Conservation (phyloP, 768 basidiomycete genomes). For the Hygrophorus pudorinus region DNA sequence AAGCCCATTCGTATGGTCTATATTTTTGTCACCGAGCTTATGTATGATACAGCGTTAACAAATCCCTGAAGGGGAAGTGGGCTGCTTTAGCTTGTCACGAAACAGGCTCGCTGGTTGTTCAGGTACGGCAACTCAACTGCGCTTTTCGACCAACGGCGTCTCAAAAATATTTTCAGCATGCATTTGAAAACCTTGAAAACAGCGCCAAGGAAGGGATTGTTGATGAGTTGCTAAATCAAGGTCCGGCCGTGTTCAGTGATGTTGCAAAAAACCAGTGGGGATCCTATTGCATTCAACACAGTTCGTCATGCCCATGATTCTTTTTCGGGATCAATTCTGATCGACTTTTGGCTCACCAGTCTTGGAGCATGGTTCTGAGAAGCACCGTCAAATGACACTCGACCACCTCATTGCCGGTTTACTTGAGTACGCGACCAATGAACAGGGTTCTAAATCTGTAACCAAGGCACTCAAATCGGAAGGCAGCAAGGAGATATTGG, state of each 20-base stretch:
- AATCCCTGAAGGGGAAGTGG: constrained; percentile 82
- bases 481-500: constrained; percentile 66
- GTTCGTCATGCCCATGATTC: constrained; percentile 30
- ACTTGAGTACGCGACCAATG: constrained; percentile 69
- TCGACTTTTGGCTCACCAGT: constrained; percentile 30
- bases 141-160: background rate
- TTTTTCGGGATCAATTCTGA: background rate
- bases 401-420: constrained; percentile 70
- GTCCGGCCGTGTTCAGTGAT: constrained; percentile 55
- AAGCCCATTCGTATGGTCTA: constrained; percentile 18
- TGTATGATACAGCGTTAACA: constrained; percentile 55
- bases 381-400: constrained; percentile 67
- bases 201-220: constrained; percentile 79
- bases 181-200: constrained; percentile 79
- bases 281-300: constrained; percentile 79
- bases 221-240: constrained; percentile 72
- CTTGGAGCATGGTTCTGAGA: constrained; percentile 73
- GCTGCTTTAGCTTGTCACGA: constrained; percentile 84
- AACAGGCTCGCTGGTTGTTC: constrained; percentile 81
- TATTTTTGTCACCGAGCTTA: background rate
- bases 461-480: constrained; percentile 75
- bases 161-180: constrained; percentile 38
- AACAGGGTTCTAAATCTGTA: constrained; percentile 83
- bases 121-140: constrained; percentile 33
- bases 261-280: constrained; percentile 87